These are phyloP conservation scores for Coemansia sp. DNA, from an alignment of 192 early-diverging fungal species.

Conservation along the genomic window DNA sequence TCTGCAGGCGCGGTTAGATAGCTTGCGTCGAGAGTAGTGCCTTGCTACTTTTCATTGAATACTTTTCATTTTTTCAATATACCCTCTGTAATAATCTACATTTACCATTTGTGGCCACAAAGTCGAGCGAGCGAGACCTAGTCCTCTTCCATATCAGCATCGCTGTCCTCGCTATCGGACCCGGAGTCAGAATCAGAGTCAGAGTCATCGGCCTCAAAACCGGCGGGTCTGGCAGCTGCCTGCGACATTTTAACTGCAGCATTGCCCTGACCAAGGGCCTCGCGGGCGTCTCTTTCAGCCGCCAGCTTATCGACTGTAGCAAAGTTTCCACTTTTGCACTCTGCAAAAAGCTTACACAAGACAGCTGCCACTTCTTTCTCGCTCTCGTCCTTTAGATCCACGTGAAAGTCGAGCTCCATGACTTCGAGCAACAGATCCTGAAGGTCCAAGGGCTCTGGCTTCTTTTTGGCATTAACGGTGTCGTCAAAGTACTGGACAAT, in stretches of 20 bases:
- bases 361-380: slow-evolving; percentile 34
- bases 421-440: slow-evolving; percentile 38
- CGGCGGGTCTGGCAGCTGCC: slow-evolving; percentile 2
- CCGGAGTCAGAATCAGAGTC: slow-evolving; percentile 16
- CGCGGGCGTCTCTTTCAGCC: slow-evolving; percentile 35
- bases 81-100: not conserved
- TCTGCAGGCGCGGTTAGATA: slow-evolving; percentile 85
- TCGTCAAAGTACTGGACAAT: slow-evolving; percentile 65
- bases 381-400: slow-evolving; percentile 43
- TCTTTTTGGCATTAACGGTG: slow-evolving; percentile 15
- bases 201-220: slow-evolving; percentile 1
- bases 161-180: slow-evolving; percentile 4
- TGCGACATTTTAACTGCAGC: slow-evolving; percentile 22
- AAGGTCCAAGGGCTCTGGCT: slow-evolving; percentile 41
- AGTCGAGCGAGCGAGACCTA: not conserved
- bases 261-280: slow-evolving; percentile 8
- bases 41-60: not conserved
- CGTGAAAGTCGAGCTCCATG: slow-evolving; percentile 40
- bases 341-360: slow-evolving; percentile 29
- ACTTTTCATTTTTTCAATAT: not conserved
- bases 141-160: slow-evolving; percentile 24
- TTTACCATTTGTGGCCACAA: not conserved
- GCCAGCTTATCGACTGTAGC: slow-evolving; percentile 36
- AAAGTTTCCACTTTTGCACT: slow-evolving; percentile 43
- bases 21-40: slow-evolving; percentile 77